Evolutionary conservation across 1,284 basidiomycete species (phyloP), one percentile per base, ranked within the genome.

Genomic region (Malassezia vespertilionis): DNA sequence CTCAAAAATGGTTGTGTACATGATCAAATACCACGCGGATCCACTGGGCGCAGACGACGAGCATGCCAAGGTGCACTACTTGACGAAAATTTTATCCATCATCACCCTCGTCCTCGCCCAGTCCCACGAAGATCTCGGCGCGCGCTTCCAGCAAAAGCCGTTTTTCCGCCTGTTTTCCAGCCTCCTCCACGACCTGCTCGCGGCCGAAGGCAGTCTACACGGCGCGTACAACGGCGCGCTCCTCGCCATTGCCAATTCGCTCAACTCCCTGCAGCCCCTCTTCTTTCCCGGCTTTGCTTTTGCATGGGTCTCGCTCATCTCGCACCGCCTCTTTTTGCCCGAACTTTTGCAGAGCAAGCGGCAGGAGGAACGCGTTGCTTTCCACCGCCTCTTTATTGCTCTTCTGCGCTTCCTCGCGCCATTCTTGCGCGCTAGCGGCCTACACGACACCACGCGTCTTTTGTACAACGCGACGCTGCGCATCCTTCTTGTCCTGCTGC

Each of bases 111-210:
- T 95, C 28, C 76, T 99, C 40, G 88, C 93, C 32, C 87, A 90
- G 65, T 80, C 84, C 72, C 91, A 97, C 68, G 88, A 97, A 72
- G 88, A 95, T 64, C 82, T 88, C 68, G 88, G 86, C 3, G 75
- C 80, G 2, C 77, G 80, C 42, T 97, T 97, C 77, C 86, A 91
- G 71, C 90, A 95, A 73, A 90, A 95, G 72, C 91, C 93, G 2
- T 97, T 96, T 78, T 91, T 91, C 76, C 80, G 93, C 48, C 91
- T 97, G 75, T 97, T 97, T 76, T 96, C 89, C 12, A 93, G 86
- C 71, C 78, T 97, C 56, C 76, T 97, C 65, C 89, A 86, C 61
- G 93, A 97, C 69, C 74, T 97, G 34, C 82, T 87, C 57, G 73
- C 80, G 14, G 82, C 95, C 57, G 88, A 93, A 72, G 75, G 77